Evolutionary conservation across 306 rosid species (phyloP).

Genomic region (Malus sylvestris): DNA sequence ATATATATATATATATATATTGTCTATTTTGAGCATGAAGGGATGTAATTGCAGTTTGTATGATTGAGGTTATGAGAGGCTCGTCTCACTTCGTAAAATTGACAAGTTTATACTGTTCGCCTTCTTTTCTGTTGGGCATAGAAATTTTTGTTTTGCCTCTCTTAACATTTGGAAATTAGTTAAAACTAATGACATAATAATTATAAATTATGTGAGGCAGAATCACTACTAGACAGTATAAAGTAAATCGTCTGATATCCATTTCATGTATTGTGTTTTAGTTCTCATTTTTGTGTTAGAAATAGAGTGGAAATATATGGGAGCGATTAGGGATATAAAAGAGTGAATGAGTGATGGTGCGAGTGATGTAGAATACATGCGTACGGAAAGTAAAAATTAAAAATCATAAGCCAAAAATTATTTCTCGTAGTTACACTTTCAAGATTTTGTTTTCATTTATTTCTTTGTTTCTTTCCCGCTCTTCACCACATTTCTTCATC

Average conservation of each 20-base stretch:
- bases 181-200: not conserved
- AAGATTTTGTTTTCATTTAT: no score
- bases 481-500: no score
- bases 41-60: not conserved
- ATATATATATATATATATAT: not conserved
- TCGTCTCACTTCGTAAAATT: slow-evolving; percentile 14
- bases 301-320: no score
- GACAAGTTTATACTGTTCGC: not conserved
- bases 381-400: no score
- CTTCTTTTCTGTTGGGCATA: not conserved
- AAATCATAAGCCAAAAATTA: no score
- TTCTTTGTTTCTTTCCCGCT: no score
- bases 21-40: not conserved
- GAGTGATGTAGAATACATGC: no score
- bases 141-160: not conserved
- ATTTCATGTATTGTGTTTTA: no score
- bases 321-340: no score
- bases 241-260: not conserved
- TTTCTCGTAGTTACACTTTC: no score
- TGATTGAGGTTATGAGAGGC: slow-evolving; percentile 13
- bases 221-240: not conserved
- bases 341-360: no score
- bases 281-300: no score
- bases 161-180: not conserved
- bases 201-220: not conserved